Base-by-base conservation (phyloP, 768 basidiomycete genomes). In the Lentinula detonsa region DNA sequence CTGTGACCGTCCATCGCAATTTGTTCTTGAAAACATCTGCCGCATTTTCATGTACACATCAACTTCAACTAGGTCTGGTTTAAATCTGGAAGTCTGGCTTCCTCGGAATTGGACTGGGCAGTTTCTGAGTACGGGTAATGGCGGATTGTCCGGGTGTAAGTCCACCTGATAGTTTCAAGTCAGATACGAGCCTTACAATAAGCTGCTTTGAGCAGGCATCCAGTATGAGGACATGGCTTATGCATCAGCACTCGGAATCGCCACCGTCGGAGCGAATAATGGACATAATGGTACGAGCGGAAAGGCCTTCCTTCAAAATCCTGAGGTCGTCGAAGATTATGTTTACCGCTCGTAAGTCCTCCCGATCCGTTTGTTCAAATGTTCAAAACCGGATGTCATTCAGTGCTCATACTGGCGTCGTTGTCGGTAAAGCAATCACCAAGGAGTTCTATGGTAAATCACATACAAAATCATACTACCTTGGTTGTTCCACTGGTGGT, bases 401-500 rank as follows among this genome's bases (percentile, higher is more conserved):
- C 13, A 57, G 56, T 11, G 57, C 67, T n/a, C 69, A 70, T 55
- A 61, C 60, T n/a, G 61, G 54, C 23, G 59, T 57, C 10, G 61
- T 67, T 15, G 35, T 64, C 10, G 65, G 64, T 2, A 70, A 70
- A 48, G 51, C 62, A 28, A 51, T 70, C 16, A 48, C 62, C n/a
- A 57, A 65, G 7, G 42, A 48, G 31, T 70, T 66, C 45, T 70
- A 70, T 59, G 63, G 61, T 39, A 42, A 23, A 10, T 39, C 39
- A 5, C 61, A 63, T 43, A 45, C 33, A 34, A 68, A 68, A 56
- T 67, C 65, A 2, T 70, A 70, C 51, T 70, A 55, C 50, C 39
- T 65, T 15, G 69, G 69, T 10, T 70, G 69, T 56, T 67, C 66
- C 1, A 66, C 63, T 4, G 69, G 67, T 28, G 69, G 69, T n/a